phyloP scores from a whole-genome alignment of 2,329 filamentous ascomycete species.

The Fusarium stilboides region DNA sequence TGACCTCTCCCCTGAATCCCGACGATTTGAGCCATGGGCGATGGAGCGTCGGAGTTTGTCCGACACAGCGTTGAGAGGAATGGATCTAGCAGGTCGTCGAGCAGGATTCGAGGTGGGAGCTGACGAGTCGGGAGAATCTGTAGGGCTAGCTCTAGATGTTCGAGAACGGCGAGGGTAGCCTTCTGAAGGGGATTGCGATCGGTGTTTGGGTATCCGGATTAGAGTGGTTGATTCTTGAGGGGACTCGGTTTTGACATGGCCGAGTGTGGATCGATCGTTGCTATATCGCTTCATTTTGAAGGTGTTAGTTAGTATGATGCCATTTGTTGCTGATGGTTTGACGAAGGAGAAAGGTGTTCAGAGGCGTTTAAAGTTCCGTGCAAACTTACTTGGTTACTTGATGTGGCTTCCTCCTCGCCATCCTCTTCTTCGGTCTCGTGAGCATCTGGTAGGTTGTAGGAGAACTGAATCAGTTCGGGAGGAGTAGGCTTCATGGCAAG shows the following conservation, averaged over 20 bases:
- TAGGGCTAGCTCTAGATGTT: constrained; percentile 49
- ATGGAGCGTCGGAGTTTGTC: constrained; percentile 57
- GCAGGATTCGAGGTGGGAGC: constrained; percentile 39
- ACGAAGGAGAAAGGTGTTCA: background rate
- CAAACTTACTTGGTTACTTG: constrained; percentile 43
- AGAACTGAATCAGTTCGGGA: constrained; percentile 81
- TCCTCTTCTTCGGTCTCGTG: constrained; percentile 50
- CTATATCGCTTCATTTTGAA: constrained; percentile 41
- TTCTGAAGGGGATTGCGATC: constrained; percentile 55
- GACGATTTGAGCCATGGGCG: constrained; percentile 49
- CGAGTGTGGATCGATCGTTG: constrained; percentile 48
- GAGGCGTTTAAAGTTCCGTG: background rate
- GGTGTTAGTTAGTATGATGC: constrained; percentile 24
- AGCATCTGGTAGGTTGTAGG: constrained; percentile 72
- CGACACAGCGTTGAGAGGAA: constrained; percentile 51
- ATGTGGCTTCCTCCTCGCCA: constrained; percentile 39
- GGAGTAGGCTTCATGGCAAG: constrained; percentile 88
- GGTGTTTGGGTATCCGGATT: constrained; percentile 50
- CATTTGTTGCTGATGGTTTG: background rate
- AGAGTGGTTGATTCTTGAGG: constrained; percentile 48
- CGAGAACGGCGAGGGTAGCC: constrained; percentile 52
- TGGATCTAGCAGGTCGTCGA: constrained; percentile 50
- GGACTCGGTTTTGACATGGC: constrained; percentile 49
- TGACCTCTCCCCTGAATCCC: constrained; percentile 46
- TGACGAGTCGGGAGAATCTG: constrained; percentile 51